Percentiles rank a stretch among this genome's conserved stretches.
Evolutionary conservation across 441 rosid genomes (phyloP).

Genomic region (Erysimum pusillum): DNA sequence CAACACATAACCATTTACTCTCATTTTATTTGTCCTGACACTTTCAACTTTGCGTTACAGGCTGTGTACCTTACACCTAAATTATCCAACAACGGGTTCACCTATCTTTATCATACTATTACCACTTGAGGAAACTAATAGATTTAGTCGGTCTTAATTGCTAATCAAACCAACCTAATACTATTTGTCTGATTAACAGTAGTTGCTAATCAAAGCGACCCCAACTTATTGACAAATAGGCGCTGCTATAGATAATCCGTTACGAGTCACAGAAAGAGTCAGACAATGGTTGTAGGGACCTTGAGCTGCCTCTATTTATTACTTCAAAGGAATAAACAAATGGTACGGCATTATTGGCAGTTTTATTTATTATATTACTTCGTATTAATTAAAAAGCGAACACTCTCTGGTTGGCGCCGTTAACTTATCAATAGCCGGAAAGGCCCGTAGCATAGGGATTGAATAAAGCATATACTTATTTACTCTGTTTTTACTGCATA

Average conservation of each 20-base stretch:
- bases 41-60: constrained; percentile 17
- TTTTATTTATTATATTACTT: background rate
- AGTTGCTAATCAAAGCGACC: constrained; percentile 5
- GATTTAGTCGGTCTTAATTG: constrained; percentile 5
- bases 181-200: background rate
- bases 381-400: background rate
- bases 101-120: background rate
- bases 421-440: constrained; percentile 13
- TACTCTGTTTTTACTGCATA: constrained; percentile 5
- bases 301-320: background rate
- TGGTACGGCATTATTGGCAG: background rate
- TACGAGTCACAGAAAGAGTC: background rate
- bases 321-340: background rate
- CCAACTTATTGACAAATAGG: constrained; percentile 12
- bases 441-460: background rate
- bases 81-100: background rate
- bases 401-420: constrained; percentile 31
- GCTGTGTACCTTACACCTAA: constrained; percentile 19
- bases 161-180: constrained; percentile 22
- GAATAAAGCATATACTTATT: background rate
- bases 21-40: background rate
- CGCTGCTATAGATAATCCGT: background rate
- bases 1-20: constrained; percentile 7
- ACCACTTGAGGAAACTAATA: constrained; percentile 8
- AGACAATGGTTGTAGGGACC: background rate